Conservation (phyloP, 345 rosid species). For the Passiflora organensis region DNA sequence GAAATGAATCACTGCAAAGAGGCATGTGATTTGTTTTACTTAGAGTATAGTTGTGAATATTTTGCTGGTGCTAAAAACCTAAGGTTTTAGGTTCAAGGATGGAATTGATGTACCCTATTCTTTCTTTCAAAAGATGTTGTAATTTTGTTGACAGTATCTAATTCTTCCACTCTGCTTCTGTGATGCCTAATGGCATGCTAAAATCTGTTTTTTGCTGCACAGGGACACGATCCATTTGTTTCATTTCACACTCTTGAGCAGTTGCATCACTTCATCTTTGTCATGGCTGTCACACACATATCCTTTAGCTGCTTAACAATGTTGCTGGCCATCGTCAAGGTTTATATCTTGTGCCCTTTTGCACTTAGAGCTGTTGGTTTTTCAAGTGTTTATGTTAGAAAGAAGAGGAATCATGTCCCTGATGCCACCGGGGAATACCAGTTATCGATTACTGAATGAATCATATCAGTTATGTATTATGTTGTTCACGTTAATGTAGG, state of each 20-base stretch:
- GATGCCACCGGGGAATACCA: too few species aligned
- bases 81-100: not conserved
- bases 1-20: slow-evolving; percentile 56
- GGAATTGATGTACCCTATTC: not conserved
- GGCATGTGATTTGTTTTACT: slow-evolving; percentile 36
- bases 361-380: slow-evolving; percentile 9
- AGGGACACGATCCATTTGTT: slow-evolving; percentile 91
- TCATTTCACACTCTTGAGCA: slow-evolving; percentile 91
- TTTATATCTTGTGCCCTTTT: slow-evolving; percentile 16
- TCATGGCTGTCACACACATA: slow-evolving; percentile 94
- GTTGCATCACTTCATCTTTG: slow-evolving; percentile 93
- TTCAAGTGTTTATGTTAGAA: not conserved
- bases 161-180: slow-evolving; percentile 2
- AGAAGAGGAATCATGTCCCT: too few species aligned
- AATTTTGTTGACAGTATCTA: not conserved
- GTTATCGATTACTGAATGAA: not conserved
- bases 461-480: not conserved
- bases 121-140: not conserved
- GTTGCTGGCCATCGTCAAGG: slow-evolving; percentile 94
- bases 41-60: not conserved
- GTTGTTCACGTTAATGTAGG: too few species aligned
- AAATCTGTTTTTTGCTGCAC: slow-evolving; percentile 20
- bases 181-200: not conserved
- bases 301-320: slow-evolving; percentile 94
- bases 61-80: too few species aligned